Evolutionary conservation across 139 green algal genomes (phyloP).

Genomic region (Eudorina sp.): DNA sequence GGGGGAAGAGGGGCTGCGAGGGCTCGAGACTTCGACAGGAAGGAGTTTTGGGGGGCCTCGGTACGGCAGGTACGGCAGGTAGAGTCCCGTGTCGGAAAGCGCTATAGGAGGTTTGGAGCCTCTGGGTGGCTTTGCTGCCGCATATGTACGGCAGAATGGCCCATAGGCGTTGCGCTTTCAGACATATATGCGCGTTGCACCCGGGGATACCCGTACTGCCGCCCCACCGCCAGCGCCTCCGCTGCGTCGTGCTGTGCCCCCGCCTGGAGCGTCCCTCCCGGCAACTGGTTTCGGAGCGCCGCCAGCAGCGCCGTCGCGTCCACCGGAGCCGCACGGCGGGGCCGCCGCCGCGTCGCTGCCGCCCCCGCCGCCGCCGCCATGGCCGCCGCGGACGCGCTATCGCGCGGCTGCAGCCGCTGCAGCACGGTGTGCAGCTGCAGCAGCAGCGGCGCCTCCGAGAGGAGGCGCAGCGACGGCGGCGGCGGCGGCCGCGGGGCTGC

Average conservation of each 20-base stretch:
- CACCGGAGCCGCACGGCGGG: background rate
- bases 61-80: no score
- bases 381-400: background rate
- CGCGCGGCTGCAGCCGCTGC: slow-evolving; percentile 31
- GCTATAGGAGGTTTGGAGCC: no score
- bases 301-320: slow-evolving; percentile 2
- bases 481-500: background rate
- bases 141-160: no score
- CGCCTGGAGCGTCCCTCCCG: background rate
- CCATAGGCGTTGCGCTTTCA: no score
- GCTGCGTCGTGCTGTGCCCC: slow-evolving; percentile 33
- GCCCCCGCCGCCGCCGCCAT: background rate
- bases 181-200: no score
- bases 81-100: no score
- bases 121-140: no score
- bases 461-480: background rate
- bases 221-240: slow-evolving; percentile 32
- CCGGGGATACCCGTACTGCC: no score
- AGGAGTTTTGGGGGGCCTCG: background rate
- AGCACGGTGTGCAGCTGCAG: background rate
- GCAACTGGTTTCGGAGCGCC: background rate
- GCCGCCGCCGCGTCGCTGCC: background rate
- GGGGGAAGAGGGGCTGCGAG: background rate
- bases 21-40: background rate
- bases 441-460: background rate